Evolutionary conservation across 2,329 filamentous ascomycete species (phyloP), one percentile per base, ranked within the genome.

Genomic region (Onygenales sp.): DNA sequence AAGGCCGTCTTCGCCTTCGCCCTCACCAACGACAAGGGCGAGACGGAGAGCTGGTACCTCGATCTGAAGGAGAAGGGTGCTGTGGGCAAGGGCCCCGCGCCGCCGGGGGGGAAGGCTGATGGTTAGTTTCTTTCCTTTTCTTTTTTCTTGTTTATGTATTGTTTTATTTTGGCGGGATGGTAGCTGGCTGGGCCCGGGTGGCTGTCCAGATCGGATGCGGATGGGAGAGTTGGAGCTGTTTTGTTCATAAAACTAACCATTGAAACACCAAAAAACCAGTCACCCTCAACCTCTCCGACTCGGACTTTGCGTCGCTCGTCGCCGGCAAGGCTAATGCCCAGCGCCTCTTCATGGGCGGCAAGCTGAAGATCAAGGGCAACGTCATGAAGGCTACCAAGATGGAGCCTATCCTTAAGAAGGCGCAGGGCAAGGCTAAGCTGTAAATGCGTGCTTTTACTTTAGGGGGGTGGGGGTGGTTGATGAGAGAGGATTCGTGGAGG

Each of bases 381-480:
- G 84, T 97, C 57, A 97, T 97, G 92, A 96, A 96, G 82, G 72
- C 93, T 39, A 96, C 91, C 56, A 95, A 94, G 84, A 83, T 96
- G 74, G 90, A 96, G 74, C 87, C 89, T 42, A 86, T 97, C 65
- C 76, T 95, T 60, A 90, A 89, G 80, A 93, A 90, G 79, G 87
- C 88, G 39, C 86, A 89, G 77, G 78, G 76, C 65, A 87, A 89
- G 79, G 81, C 88, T 62, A 95, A 95, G 81, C 76, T 95, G 75
- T 91, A 83, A 77, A 72, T 27, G 21, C 21, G 21, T 27, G 21
- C 21, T 31, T 33, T 11, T 21, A 10, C 46, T 52, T 11, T 52
- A 13, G 13, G 42, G 31, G 27, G 3, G 32, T n/a, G 3, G 2
- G 5, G 13, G 2, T 32, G 7, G 11, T 44, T 17, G 14, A 9